phyloP scores from a whole-genome alignment of 2,329 filamentous ascomycete genomes.

The Byssochlamys sp. region DNA sequence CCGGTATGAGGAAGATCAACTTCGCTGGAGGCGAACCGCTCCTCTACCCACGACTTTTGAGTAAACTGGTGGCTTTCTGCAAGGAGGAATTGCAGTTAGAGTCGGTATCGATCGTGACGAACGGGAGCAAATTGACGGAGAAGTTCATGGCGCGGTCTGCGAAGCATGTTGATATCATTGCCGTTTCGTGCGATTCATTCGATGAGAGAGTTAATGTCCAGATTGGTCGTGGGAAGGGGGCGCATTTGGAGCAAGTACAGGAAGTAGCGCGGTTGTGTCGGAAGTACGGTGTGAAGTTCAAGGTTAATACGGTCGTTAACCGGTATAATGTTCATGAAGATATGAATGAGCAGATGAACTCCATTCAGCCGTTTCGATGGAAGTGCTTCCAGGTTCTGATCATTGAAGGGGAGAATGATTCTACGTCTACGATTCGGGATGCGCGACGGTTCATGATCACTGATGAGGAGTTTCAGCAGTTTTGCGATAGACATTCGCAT shows the following conservation, averaged over 20 bases:
- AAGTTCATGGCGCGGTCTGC: slow-evolving; percentile 36
- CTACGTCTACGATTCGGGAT: slow-evolving; percentile 30
- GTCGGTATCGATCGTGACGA: slow-evolving; percentile 45
- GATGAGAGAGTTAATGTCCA: slow-evolving; percentile 40
- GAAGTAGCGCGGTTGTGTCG: slow-evolving; percentile 39
- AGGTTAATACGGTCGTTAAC: slow-evolving; percentile 49
- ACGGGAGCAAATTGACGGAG: slow-evolving; percentile 41
- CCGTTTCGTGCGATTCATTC: slow-evolving; percentile 49
- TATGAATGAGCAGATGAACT: slow-evolving; percentile 33
- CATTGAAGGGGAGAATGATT: slow-evolving; percentile 46
- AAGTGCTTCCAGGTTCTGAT: slow-evolving; percentile 49
- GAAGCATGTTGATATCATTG: slow-evolving; percentile 44
- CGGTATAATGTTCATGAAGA: slow-evolving; percentile 42
- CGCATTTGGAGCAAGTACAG: slow-evolving; percentile 39
- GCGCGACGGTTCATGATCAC: slow-evolving; percentile 39
- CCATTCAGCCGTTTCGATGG: slow-evolving; percentile 44
- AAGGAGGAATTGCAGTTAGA: slow-evolving; percentile 43
- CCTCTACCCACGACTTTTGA: slow-evolving; percentile 39
- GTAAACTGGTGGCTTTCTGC: slow-evolving; percentile 37
- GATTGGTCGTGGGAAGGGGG: slow-evolving; percentile 44
- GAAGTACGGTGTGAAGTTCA: slow-evolving; percentile 44
- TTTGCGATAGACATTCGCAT: slow-evolving; percentile 38
- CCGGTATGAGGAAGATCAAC: slow-evolving; percentile 49
- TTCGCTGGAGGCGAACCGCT: slow-evolving; percentile 49
- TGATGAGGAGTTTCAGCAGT: slow-evolving; percentile 38